These are phyloP conservation scores for Salix koriyanagi DNA, from an alignment of 345 rosid genomes.

Conservation along the genomic window DNA sequence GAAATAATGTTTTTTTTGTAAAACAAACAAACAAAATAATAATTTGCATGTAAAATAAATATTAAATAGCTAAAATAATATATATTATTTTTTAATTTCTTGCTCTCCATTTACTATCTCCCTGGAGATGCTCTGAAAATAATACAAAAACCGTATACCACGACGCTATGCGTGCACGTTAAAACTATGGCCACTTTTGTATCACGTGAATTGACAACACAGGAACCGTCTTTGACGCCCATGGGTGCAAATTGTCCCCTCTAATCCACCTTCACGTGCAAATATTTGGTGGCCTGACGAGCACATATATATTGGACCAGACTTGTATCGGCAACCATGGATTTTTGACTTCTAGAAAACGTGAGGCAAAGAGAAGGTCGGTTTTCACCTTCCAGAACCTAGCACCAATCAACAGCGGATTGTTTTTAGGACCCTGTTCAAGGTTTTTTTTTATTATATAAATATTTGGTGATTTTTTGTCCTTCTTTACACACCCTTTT, in stretches of 20 bases:
- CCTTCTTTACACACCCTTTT: too few relatives aligned
- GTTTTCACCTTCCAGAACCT: slow-evolving; percentile 2
- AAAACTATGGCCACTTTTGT: background rate
- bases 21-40: too few relatives aligned
- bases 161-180: background rate
- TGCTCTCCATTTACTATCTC: too few relatives aligned
- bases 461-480: too few relatives aligned
- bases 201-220: background rate
- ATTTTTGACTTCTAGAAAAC: background rate
- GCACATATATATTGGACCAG: background rate
- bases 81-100: too few relatives aligned
- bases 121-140: too few relatives aligned
- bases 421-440: background rate
- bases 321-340: background rate
- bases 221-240: background rate
- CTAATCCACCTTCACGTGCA: background rate
- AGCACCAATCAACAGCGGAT: background rate
- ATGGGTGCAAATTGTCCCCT: background rate
- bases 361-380: background rate
- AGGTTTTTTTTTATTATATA: background rate
- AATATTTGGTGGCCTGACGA: background rate
- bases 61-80: too few relatives aligned
- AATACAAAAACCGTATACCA: too few relatives aligned
- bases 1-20: too few relatives aligned
- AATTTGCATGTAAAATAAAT: too few relatives aligned